These are phyloP conservation scores for Ephemerocybe angulata DNA, from an alignment of 768 basidiomycete species.

Conservation along the genomic window DNA sequence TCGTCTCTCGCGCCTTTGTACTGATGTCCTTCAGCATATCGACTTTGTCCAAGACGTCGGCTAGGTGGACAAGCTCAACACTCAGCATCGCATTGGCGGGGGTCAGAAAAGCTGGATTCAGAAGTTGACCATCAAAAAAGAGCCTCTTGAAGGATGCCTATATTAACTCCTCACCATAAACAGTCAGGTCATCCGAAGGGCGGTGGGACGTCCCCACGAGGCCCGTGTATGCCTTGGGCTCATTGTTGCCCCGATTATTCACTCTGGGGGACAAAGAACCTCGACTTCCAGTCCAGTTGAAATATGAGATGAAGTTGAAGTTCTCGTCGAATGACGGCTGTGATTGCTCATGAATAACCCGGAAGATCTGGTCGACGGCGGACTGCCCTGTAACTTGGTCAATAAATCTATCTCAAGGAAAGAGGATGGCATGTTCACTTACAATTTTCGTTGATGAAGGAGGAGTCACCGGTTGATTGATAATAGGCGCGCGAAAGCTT, in stretches of 20 bases:
- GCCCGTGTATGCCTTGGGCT: conserved; percentile 72
- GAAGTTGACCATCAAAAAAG: too few relatives aligned
- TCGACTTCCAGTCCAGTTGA: conserved; percentile 75
- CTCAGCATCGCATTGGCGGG: conserved; percentile 83
- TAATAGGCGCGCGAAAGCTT: conserved; percentile 76
- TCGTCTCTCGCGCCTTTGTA: conserved; percentile 52
- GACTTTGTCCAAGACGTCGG: conserved; percentile 51
- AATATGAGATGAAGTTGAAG: conserved; percentile 74
- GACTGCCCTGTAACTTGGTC: conserved; percentile 47
- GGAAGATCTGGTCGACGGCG: conserved; percentile 70
- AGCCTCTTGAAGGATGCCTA: too few relatives aligned
- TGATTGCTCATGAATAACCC: conserved; percentile 74
- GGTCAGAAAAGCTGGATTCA: conserved; percentile 70
- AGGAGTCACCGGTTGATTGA: conserved; percentile 63
- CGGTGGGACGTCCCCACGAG: conserved; percentile 74
- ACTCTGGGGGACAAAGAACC: conserved; percentile 64
- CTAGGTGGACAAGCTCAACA: conserved; percentile 63
- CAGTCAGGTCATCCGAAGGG: conserved; percentile 71
- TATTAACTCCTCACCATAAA: conserved; percentile 47
- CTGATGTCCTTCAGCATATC: conserved; percentile 49
- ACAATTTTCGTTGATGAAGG: conserved; percentile 73
- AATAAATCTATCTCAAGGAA: background rate
- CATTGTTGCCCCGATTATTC: conserved; percentile 65
- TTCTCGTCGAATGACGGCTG: conserved; percentile 65
- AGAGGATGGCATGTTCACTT: conserved; percentile 18